Percentiles rank a stretch among this genome's conserved stretches.
Evolutionary conservation across 768 basidiomycete species (phyloP).

Genomic region (Boletus patriciae): DNA sequence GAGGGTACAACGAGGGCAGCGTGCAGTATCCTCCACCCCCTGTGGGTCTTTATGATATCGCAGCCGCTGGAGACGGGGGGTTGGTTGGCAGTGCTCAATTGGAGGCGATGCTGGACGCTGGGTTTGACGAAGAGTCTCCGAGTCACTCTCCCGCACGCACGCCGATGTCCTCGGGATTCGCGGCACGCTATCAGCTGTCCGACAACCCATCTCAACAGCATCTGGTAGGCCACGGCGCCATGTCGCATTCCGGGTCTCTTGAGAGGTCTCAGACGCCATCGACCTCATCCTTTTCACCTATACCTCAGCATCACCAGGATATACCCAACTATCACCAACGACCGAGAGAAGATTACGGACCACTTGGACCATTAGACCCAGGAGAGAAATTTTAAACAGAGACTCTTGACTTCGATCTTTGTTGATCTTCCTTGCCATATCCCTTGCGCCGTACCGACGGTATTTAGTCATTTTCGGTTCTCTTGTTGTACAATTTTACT

Average conservation of each 20-base stretch:
- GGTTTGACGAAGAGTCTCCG: conserved; percentile 69
- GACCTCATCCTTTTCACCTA: conserved; percentile 34
- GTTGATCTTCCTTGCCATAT: conserved; percentile 10
- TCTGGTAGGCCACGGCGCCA: conserved; percentile 50
- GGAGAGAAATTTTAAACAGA: conserved; percentile 48
- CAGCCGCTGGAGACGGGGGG: conserved; percentile 29
- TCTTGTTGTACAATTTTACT: conserved; percentile 16
- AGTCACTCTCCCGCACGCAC: conserved; percentile 47
- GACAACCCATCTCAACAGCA: conserved; percentile 47
- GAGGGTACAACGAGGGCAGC: conserved; percentile 89
- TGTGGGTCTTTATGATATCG: conserved; percentile 56
- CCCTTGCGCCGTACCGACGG: no score
- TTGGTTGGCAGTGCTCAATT: conserved; percentile 72
- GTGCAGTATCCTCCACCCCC: conserved; percentile 82
- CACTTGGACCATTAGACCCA: conserved; percentile 61
- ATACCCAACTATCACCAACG: conserved; percentile 41
- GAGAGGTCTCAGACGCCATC: conserved; percentile 27
- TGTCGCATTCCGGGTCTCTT: conserved; percentile 49
- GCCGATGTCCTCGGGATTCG: conserved; percentile 33
- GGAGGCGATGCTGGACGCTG: conserved; percentile 89
- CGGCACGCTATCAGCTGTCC: conserved; percentile 62
- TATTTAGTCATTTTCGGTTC: neutral
- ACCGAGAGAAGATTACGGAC: conserved; percentile 43
- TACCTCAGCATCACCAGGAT: conserved; percentile 19
- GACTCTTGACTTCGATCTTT: conserved; percentile 34